Percentiles rank a stretch among this genome's conserved stretches.
Evolutionary conservation across 306 rosid species (phyloP).

Genomic region (Astragalus membranaceus): DNA sequence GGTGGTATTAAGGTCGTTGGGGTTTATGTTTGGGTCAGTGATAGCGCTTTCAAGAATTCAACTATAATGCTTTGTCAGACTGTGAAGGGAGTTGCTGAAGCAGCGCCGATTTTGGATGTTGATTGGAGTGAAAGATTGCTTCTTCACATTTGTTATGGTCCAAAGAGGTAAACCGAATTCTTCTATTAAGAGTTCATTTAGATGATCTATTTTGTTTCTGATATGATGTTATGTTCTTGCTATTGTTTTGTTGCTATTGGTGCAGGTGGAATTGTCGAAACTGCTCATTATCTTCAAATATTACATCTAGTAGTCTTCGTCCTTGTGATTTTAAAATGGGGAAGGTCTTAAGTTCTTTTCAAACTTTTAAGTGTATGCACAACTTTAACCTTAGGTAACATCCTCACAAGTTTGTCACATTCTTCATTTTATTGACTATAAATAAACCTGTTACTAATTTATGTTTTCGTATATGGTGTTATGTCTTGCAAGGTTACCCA

Average conservation of each 20-base stretch:
- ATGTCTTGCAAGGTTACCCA: constrained; percentile 58
- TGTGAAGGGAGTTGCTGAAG: constrained; percentile 69
- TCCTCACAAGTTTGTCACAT: background rate
- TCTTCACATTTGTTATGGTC: constrained; percentile 76
- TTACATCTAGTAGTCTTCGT: constrained; percentile 68
- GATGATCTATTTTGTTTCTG: background rate
- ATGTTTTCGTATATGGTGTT: constrained; percentile 8
- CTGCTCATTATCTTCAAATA: constrained; percentile 60
- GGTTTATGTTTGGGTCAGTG: constrained; percentile 63
- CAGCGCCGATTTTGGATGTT: constrained; percentile 44
- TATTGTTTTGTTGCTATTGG: background rate
- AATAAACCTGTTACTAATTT: background rate
- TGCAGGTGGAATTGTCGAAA: constrained; percentile 87
- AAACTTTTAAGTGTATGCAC: constrained; percentile 65
- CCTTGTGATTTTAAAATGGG: constrained; percentile 97
- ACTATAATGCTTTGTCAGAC: constrained; percentile 67
- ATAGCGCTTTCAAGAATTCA: constrained; percentile 72
- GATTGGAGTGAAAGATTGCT: constrained; percentile 72
- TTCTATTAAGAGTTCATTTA: background rate
- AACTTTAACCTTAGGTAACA: constrained; percentile 73
- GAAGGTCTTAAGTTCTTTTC: constrained; percentile 66
- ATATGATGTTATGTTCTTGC: background rate
- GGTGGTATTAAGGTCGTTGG: constrained; percentile 87
- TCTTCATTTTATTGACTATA: background rate
- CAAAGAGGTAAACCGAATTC: constrained; percentile 53